Conservation (phyloP, 306 rosid genomes). For the Ammopiptanthus mongolicus region DNA sequence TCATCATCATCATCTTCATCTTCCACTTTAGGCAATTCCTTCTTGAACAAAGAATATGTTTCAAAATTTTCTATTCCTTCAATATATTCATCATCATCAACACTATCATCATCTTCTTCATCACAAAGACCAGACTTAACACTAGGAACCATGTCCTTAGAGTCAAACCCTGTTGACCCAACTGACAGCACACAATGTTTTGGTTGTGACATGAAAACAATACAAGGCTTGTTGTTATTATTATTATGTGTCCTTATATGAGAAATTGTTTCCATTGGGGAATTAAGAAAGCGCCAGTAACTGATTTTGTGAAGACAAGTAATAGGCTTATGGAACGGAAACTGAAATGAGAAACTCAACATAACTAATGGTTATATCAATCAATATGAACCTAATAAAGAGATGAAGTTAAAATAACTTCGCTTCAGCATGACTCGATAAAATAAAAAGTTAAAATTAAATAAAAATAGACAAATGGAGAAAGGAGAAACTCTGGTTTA, state of each 20-base stretch:
- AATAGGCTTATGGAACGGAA: constrained; percentile 21
- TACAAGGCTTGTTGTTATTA: neutral
- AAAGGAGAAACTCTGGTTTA: no score
- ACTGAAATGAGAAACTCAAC: constrained; percentile 34
- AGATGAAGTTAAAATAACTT: no score
- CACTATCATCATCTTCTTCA: constrained; percentile 27
- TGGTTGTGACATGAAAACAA: constrained; percentile 32
- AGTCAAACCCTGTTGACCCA: constrained; percentile 29
- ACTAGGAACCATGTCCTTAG: constrained; percentile 21
- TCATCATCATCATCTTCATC: constrained; percentile 1
- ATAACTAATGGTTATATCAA: constrained; percentile 13
- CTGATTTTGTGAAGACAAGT: constrained; percentile 17
- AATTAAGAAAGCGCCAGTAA: neutral
- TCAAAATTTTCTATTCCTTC: constrained; percentile 23
- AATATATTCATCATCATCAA: constrained; percentile 11
- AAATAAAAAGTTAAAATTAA: no score
- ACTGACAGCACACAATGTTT: constrained; percentile 20
- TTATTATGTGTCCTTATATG: neutral
- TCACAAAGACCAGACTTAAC: constrained; percentile 18
- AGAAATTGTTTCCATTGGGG: constrained; percentile 9
- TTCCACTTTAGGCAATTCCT: constrained; percentile 24
- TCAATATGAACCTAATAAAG: neutral
- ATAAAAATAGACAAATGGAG: no score
- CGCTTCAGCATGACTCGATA: no score
- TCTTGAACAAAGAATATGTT: no score